Evolutionary conservation across 192 early-diverging fungal genomes (phyloP).

Genomic region (Coemansia sp.): DNA sequence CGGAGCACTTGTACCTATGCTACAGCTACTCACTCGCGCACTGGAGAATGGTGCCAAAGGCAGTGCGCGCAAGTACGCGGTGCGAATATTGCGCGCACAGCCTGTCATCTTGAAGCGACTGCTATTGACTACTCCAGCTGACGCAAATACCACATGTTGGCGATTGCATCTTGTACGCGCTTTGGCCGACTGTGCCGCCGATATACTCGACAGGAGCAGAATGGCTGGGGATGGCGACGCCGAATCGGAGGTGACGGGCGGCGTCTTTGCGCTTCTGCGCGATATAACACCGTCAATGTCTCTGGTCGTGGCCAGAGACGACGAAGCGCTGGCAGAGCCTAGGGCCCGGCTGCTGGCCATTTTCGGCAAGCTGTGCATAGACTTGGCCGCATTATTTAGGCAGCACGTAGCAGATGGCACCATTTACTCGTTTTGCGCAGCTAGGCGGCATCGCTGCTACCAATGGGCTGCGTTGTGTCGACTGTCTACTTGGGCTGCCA

Average conservation of each 20-base stretch:
- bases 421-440: slow-evolving; percentile 21
- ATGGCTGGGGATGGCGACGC: no score
- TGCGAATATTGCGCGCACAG: slow-evolving; percentile 26
- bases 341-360: neutral
- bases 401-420: neutral
- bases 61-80: slow-evolving; percentile 4
- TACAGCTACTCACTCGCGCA: slow-evolving; percentile 11
- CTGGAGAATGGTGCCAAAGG: neutral
- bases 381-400: slow-evolving; percentile 12
- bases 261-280: slow-evolving; percentile 40
- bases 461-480: slow-evolving; percentile 48
- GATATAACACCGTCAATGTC: slow-evolving; percentile 15
- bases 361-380: slow-evolving; percentile 1
- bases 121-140: neutral
- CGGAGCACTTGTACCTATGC: neutral
- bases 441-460: slow-evolving; percentile 37
- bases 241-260: slow-evolving; percentile 4
- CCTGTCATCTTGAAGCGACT: neutral
- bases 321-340: neutral
- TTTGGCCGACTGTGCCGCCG: slow-evolving; percentile 1
- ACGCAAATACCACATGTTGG: neutral
- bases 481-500: slow-evolving; percentile 20
- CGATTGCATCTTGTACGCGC: neutral
- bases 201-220: neutral
- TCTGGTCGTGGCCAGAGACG: neutral